Base-by-base conservation (phyloP, 768 basidiomycete genomes). In the Leccinum aurantiacum region DNA sequence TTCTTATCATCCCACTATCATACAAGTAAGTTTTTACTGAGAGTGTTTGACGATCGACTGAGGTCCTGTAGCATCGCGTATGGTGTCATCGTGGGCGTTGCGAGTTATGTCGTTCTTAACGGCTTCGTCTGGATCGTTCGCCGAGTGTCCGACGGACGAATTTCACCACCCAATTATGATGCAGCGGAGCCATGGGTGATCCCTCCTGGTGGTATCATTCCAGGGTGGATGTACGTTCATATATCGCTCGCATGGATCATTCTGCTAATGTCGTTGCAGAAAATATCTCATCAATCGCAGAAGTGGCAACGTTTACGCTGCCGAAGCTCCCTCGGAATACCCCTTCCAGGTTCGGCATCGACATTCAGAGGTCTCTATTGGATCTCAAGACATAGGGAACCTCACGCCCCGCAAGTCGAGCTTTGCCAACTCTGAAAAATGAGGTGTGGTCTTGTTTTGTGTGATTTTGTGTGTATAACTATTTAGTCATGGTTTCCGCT, bases 11-110 rank as follows among this genome's bases (percentile, higher is more conserved):
- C 60, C 90, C 90, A 10, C 74, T 91, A 19, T 84, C 88, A 14
- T 89, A 85, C 80, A 91, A 91, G 88, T 89, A 59, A 63, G 82
- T 74, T 11, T 50, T 46, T 9, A 4, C 50, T n/a, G 8, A 50
- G 33, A 46, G 14, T 25, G 15, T 50, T 25, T 2, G 37, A 51
- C 6, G 15, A 44, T 27, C 27, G 27, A 49, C 48, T 54, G 38
- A 70, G 14, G 50, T 44, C 19, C 49, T 60, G 62, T 65, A 92
- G 89, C 79, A 93, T 94, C 68, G 91, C 92, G 44, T 93, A 94
- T 68, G 92, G 92, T 64, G 88, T 94, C 71, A 93, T 95, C 63
- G 85, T 89, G 0, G 93, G 92, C 37, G 78, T 95, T 54, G 53
- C 80, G 38, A 83, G 86, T 14, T 93, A 91, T 71, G 66, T 90